phyloP scores from a whole-genome alignment of 208 protist species.

The Leishmania gerbilli region DNA sequence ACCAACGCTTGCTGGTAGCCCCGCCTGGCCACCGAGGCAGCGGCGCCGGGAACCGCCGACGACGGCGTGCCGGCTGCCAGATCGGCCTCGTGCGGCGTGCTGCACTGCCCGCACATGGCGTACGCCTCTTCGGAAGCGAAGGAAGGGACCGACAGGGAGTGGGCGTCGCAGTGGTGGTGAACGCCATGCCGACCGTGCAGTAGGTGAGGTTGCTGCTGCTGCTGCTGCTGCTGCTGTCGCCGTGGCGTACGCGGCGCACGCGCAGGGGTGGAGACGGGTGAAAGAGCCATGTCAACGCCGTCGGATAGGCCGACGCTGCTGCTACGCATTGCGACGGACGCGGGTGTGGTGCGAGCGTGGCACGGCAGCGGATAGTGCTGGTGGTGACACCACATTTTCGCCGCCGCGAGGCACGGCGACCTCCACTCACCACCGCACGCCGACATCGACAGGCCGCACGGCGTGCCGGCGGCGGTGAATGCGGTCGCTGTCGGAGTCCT shows the following conservation, averaged over 20 bases:
- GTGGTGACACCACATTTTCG: not conserved
- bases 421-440: not conserved
- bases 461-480: not conserved
- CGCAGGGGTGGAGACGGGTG: conserved; percentile 5
- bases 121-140: not conserved
- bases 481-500: not conserved
- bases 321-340: not conserved
- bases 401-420: conserved; percentile 4
- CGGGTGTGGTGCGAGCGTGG: not conserved
- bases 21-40: not conserved
- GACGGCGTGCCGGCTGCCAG: not conserved
- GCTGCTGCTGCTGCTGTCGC: too few relatives aligned
- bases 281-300: not conserved
- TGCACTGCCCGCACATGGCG: conserved; percentile 7
- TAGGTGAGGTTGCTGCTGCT: not conserved
- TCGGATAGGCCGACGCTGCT: conserved; percentile 11
- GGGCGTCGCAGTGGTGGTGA: not conserved
- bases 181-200: not conserved
- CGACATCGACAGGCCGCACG: not conserved
- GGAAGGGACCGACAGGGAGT: not conserved
- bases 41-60: not conserved
- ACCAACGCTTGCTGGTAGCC: not conserved
- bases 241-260: not conserved
- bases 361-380: not conserved
- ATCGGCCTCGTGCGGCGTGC: conserved; percentile 6